These are phyloP conservation scores for Escovopsis weberi DNA, from an alignment of 2,329 filamentous ascomycete species.

Conservation along the genomic window DNA sequence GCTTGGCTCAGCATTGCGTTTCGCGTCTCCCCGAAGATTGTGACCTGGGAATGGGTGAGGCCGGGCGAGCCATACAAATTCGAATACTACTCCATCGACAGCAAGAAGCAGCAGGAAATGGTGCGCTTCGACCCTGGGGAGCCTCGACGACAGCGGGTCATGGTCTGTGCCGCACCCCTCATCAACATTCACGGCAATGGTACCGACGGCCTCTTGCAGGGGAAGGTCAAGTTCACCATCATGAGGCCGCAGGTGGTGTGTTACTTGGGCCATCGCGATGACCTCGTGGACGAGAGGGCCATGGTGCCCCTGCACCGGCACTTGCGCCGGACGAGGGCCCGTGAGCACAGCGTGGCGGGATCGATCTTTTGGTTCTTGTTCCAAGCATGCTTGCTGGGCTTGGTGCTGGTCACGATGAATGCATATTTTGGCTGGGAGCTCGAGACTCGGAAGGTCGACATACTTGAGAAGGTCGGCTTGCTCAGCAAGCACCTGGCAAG, in stretches of 20 bases:
- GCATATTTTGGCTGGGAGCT: no score
- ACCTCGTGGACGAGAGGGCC: constrained; percentile 9
- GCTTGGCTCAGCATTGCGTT: constrained; percentile 17
- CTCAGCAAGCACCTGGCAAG: no score
- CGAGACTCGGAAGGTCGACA: no score
- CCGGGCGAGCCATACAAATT: constrained; percentile 15
- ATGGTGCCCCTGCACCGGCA: constrained; percentile 11
- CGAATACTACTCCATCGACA: constrained; percentile 10
- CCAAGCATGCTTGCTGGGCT: no score
- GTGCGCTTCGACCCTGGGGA: neutral
- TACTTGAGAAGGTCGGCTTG: no score
- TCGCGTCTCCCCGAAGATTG: constrained; percentile 11
- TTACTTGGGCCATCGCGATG: constrained; percentile 13
- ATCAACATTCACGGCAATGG: constrained; percentile 11
- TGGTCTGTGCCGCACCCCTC: constrained; percentile 16
- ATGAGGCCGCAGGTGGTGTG: constrained; percentile 15
- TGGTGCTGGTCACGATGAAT: no score
- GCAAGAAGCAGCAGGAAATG: constrained; percentile 2
- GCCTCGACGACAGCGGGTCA: constrained; percentile 13
- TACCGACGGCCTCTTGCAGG: constrained; percentile 3
- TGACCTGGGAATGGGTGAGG: constrained; percentile 13
- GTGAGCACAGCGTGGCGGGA: no score
- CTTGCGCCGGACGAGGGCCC: constrained; percentile 1
- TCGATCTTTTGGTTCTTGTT: neutral
- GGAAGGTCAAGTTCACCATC: constrained; percentile 10